Evolutionary conservation across 495 filamentous ascomycete genomes (phyloP).

Genomic region (Penicillium diatomitis): DNA sequence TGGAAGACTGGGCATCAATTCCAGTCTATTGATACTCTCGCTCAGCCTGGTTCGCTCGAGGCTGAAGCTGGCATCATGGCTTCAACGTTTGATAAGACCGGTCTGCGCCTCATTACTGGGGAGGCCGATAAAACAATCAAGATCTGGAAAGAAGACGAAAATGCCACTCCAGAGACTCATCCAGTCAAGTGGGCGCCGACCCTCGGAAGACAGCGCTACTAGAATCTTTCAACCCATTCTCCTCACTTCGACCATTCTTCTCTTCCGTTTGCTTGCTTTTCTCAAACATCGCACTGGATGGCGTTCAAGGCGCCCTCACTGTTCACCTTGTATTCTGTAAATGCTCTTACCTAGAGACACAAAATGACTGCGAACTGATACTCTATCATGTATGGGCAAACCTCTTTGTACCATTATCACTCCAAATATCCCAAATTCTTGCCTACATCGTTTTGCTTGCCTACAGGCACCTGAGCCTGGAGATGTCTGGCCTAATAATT

Average conservation of each 20-base stretch:
- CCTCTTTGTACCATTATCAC: conserved; percentile 2
- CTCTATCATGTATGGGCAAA: too few relatives aligned
- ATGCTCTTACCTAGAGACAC: neutral
- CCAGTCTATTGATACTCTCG: conserved; percentile 78
- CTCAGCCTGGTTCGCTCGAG: conserved; percentile 88
- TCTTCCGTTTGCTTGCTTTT: conserved; percentile 8
- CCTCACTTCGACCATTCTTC: conserved; percentile 16
- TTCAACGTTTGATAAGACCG: conserved; percentile 81
- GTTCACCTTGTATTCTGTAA: neutral
- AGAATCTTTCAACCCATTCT: conserved; percentile 8
- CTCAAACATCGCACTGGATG: conserved; percentile 17
- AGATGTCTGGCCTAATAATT: too few relatives aligned
- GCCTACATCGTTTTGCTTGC: too few relatives aligned
- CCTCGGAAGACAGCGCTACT: conserved; percentile 62
- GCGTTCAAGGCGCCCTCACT: conserved; percentile 22
- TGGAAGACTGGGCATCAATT: conserved; percentile 95
- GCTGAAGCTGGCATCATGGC: conserved; percentile 93
- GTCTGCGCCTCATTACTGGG: conserved; percentile 80
- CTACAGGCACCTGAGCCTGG: too few relatives aligned
- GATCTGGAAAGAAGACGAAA: conserved; percentile 87
- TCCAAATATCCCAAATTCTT: neutral
- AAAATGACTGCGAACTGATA: too few relatives aligned
- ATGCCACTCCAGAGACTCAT: conserved; percentile 83
- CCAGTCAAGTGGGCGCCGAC: conserved; percentile 91
- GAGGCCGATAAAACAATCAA: conserved; percentile 98